Conservation (phyloP, 2,329 filamentous ascomycete species). For the Fusarium fracticaudum region DNA sequence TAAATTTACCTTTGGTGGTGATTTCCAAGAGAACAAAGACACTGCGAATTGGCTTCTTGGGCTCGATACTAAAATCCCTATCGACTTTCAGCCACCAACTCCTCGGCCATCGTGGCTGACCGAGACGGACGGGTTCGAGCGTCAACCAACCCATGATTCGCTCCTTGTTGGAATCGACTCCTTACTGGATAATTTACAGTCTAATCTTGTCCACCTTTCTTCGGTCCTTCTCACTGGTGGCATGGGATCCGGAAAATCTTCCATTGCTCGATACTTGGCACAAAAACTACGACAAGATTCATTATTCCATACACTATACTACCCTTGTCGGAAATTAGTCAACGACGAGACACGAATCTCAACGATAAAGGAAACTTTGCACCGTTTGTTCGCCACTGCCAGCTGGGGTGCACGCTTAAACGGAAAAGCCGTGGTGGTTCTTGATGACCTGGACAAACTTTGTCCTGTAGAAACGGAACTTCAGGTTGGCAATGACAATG, state of each 20-base stretch:
- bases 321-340: slow-evolving; percentile 85
- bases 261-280: slow-evolving; percentile 79
- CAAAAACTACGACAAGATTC: slow-evolving; percentile 76
- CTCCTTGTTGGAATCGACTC: slow-evolving; percentile 85
- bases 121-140: slow-evolving; percentile 58
- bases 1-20: slow-evolving; percentile 69
- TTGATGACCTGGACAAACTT: slow-evolving; percentile 93
- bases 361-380: slow-evolving; percentile 89
- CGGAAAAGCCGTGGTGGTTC: slow-evolving; percentile 82
- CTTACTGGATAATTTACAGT: slow-evolving; percentile 75
- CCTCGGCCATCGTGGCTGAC: slow-evolving; percentile 68
- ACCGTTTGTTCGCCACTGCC: slow-evolving; percentile 85
- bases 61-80: slow-evolving; percentile 74
- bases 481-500: slow-evolving; percentile 92
- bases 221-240: slow-evolving; percentile 91
- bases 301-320: slow-evolving; percentile 85
- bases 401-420: slow-evolving; percentile 91
- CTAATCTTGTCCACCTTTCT: slow-evolving; percentile 83
- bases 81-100: slow-evolving; percentile 82
- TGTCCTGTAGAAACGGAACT: slow-evolving; percentile 95
- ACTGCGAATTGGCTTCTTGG: slow-evolving; percentile 77
- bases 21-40: slow-evolving; percentile 58
- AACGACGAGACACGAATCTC: slow-evolving; percentile 91
- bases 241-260: slow-evolving; percentile 89
- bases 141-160: slow-evolving; percentile 65